Base-by-base conservation (phyloP, 1,139 yeast species). In the Candida dubliniensis region DNA sequence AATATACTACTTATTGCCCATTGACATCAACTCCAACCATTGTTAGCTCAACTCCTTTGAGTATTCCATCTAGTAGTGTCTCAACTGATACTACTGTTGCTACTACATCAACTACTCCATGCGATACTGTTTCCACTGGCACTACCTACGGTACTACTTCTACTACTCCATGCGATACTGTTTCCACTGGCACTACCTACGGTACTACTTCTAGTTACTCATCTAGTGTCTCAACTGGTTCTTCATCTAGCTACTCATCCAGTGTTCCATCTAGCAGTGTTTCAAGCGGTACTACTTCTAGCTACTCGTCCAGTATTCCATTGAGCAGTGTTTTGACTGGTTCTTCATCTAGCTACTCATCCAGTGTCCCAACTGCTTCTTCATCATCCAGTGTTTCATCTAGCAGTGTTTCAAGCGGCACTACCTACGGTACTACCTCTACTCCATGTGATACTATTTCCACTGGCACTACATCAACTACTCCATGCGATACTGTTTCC, bases 1-100 rank as follows among this genome's bases (percentile, higher is more conserved):
- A 51, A 29, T 55, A 51, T 54, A 58, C 55, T 36, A 54, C 60
- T 25, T 54, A 54, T 48, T 55, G 58, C 46, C 60, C 46, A 13
- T 29, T 37, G 32, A 14, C 38, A 23, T 23, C 54, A 23, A 43
- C 44, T 41, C 25, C 46, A 15, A 37, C 47, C 36, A 36, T 44
- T 34, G 48, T 47, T 41, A 37, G 48, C 40, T 30, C 29, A 13
- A 24, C 30, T 12, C 30, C 36, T 23, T 29, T n/a, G n/a, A n/a
- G n/a, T n/a, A n/a, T n/a, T n/a, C n/a, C n/a, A n/a, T n/a, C n/a
- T n/a, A n/a, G n/a, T n/a, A n/a, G n/a, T n/a, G n/a, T n/a, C n/a
- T n/a, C n/a, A n/a, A 18, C 23, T 18, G 23, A 18, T 2, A 4
- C 30, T 2, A 23, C 14, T 12, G 29, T 18, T 24, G 12, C 36